Evolutionary conservation across 768 basidiomycete genomes (phyloP), one percentile per base, ranked within the genome.

Genomic region (Trametes punicea): DNA sequence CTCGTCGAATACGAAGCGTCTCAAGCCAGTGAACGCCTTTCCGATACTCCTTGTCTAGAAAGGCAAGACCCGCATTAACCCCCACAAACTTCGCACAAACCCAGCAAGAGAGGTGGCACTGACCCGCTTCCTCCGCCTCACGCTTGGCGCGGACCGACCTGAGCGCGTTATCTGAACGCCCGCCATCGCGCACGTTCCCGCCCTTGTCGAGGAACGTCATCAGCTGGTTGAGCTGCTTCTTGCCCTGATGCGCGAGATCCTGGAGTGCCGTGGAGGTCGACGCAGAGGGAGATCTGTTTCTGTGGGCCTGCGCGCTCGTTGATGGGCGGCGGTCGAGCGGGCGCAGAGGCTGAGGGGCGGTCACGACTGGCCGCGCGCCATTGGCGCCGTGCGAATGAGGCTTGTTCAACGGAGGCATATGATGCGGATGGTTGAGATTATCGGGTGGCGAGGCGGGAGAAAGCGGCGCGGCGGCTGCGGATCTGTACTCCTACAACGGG

Each of bases 21-120:
- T 97, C 93, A n/a, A 93, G 73, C 87, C 91, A 90, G 70, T 96
- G 87, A 21, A 97, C 85, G 30, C 84, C 92, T 62, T 87, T 89
- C 25, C 93, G 78, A 65, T 97, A 97, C 56, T 95, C 93, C 68
- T 87, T 90, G 69, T 97, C 93, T 90, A 63, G 40, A 54, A 34
- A 40, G 33, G 29, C 13, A 2, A 9, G 6, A 36, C n/a, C 13
- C 13, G 34, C 34, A 10, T 36, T 10, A 21, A 11, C n/a, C 47
- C 46, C 18, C n/a, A 4, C 40, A 6, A 15, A 13, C 21, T 18
- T 29, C 7, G 50, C 23, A 7, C 30, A 20, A 10, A 15, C 16
- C 45, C 16, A 38, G n/a, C 29, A 5, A 26, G 40, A 36, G 7
- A 46, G 2, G 27, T 21, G 33, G 20, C 16, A 68, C 78, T 59